A percentile compares a stretch with the other conserved stretches of the same genome.
Evolutionary conservation across 768 basidiomycete species (phyloP).

Genomic region (Kwoniella bestiolae): DNA sequence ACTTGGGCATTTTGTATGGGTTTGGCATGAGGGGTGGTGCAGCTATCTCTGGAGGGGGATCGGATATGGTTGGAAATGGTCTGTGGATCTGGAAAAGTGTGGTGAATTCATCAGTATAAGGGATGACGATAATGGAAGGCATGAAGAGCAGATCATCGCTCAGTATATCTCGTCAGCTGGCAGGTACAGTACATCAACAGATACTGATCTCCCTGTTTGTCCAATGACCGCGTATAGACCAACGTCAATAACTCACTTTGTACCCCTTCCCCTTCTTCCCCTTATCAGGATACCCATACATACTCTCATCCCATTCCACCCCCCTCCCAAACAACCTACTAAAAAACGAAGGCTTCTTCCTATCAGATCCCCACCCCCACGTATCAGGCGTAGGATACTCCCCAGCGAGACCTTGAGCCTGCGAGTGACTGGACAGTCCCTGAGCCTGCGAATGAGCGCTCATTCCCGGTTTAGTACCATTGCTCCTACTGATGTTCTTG

Average conservation of each 20-base stretch:
- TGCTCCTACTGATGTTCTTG: not conserved
- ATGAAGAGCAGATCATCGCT: too few species aligned
- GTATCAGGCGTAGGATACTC: not conserved
- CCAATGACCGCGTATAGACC: too few species aligned
- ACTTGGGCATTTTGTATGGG: not conserved
- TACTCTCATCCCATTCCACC: slow-evolving; percentile 17
- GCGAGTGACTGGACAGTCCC: not conserved
- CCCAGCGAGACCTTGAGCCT: not conserved
- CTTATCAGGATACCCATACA: slow-evolving; percentile 9
- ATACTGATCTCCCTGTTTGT: too few species aligned
- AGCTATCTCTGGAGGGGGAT: not conserved
- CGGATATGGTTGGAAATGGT: slow-evolving; percentile 1
- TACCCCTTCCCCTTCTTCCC: not conserved
- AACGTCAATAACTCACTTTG: not conserved
- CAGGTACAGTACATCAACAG: too few species aligned
- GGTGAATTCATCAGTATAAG: too few species aligned
- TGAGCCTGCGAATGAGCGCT: slow-evolving; percentile 2
- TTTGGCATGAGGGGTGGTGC: not conserved
- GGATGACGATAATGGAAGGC: too few species aligned
- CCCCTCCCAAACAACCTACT: slow-evolving; percentile 19
- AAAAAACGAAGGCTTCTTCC: slow-evolving; percentile 18
- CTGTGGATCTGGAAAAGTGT: not conserved
- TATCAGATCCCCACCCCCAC: slow-evolving; percentile 12
- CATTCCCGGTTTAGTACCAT: not conserved
- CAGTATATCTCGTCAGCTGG: not conserved